A percentile compares a stretch with the other conserved stretches of the same genome.
Evolutionary conservation across 192 early-diverging fungal species (phyloP).

Genomic region (Coemansia erecta): DNA sequence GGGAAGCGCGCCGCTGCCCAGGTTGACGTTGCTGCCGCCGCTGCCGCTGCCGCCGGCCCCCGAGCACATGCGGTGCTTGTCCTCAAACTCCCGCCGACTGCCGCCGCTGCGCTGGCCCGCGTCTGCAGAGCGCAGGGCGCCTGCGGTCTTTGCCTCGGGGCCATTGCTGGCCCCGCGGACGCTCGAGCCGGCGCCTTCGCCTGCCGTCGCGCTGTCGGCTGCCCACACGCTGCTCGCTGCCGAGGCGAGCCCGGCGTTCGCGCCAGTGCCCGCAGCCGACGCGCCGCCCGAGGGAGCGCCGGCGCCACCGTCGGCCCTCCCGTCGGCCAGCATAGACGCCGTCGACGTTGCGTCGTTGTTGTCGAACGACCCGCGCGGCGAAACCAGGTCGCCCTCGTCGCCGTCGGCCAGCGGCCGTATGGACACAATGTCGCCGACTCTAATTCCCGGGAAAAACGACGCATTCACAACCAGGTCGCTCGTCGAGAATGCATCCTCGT

Average conservation of each 20-base stretch:
- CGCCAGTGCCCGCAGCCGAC: neutral
- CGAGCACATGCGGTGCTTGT: constrained; percentile 6
- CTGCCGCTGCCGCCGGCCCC: neutral
- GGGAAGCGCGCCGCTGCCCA: neutral
- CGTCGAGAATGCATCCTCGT: constrained; percentile 35
- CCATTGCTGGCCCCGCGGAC: neutral
- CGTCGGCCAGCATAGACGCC: neutral
- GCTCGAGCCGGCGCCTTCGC: neutral
- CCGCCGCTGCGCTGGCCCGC: neutral
- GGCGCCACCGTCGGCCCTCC: neutral
- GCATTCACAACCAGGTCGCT: constrained; percentile 49
- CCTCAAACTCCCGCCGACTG: neutral
- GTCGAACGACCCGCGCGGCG: constrained; percentile 28
- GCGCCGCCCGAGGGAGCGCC: neutral
- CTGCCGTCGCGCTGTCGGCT: neutral
- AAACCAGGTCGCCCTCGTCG: constrained; percentile 22
- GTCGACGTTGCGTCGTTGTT: constrained; percentile 10
- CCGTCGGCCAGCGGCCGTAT: constrained; percentile 28
- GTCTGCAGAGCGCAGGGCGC: neutral
- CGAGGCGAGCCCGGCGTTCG: neutral
- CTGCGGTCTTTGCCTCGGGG: neutral
- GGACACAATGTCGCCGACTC: constrained; percentile 48
- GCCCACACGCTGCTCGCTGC: neutral
- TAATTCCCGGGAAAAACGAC: constrained; percentile 43
- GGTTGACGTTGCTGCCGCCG: neutral